Percentiles rank a stretch among this genome's conserved stretches.
phyloP scores from a whole-genome alignment of 169 alveolate species.

The Cryptosporidium bovis region DNA sequence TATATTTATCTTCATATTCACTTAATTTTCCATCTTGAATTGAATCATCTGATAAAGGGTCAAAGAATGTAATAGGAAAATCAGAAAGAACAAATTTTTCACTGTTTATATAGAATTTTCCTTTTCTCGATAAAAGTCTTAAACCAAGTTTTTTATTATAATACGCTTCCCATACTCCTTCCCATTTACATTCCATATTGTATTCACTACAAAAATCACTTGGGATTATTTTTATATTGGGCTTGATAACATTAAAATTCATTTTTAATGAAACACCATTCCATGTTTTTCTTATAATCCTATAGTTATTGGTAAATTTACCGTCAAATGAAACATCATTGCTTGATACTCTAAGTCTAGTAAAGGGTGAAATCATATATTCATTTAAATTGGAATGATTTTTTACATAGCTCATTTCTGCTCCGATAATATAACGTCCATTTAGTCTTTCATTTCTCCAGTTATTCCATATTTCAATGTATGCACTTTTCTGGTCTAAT shows the following conservation, averaged over 20 bases:
- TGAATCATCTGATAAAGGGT: neutral
- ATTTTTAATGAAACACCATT: slow-evolving; percentile 57
- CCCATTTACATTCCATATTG: slow-evolving; percentile 20
- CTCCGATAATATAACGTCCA: slow-evolving; percentile 8
- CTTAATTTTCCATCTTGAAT: neutral
- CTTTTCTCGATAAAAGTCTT: slow-evolving; percentile 4
- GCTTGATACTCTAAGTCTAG: neutral
- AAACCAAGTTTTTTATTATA: neutral
- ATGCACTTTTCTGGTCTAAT: slow-evolving; percentile 22
- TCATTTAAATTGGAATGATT: neutral
- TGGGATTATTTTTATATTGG: slow-evolving; percentile 35
- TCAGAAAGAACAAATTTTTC: slow-evolving; percentile 36
- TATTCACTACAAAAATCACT: slow-evolving; percentile 12
- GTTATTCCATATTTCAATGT: slow-evolving; percentile 4
- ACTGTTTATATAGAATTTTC: slow-evolving; percentile 10
- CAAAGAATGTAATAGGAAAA: slow-evolving; percentile 22
- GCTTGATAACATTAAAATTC: slow-evolving; percentile 26
- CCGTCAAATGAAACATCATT: slow-evolving; percentile 1
- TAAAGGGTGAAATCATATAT: slow-evolving; percentile 20
- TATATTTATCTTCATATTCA: neutral
- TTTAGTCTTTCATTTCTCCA: slow-evolving; percentile 30
- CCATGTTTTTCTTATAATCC: slow-evolving; percentile 46
- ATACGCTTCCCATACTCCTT: slow-evolving; percentile 59
- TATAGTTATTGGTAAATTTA: neutral
- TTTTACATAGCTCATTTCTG: no score